Conservation (phyloP, 441 rosid genomes). For the Theobroma grandiflorum region DNA sequence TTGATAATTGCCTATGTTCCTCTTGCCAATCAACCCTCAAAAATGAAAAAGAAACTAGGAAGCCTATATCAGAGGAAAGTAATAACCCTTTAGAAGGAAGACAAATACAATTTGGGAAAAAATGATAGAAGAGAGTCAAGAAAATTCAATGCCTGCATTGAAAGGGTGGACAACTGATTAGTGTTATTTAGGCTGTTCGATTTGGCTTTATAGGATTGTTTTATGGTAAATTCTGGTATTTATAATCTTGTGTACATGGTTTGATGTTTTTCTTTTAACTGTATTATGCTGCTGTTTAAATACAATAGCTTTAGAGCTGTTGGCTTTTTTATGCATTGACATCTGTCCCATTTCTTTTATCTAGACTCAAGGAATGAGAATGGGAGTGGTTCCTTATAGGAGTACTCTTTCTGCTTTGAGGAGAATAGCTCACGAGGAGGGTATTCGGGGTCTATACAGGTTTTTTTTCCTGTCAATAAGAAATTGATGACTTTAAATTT, state of each 20-base stretch:
- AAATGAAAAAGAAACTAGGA: background rate
- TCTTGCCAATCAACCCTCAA: background rate
- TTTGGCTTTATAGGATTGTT: background rate
- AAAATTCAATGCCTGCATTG: background rate
- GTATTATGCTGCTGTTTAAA: background rate
- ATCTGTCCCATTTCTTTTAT: slow-evolving; percentile 24
- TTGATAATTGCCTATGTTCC: background rate
- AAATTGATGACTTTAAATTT: background rate
- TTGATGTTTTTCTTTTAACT: background rate
- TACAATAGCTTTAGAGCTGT: slow-evolving; percentile 20
- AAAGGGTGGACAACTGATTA: background rate
- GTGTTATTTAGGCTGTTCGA: background rate
- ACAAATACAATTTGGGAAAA: background rate
- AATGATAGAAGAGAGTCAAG: background rate
- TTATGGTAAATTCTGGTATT: background rate
- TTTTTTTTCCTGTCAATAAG: slow-evolving; percentile 25
- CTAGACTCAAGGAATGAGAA: slow-evolving; percentile 73
- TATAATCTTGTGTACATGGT: background rate
- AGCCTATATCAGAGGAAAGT: background rate
- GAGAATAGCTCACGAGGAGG: slow-evolving; percentile 68
- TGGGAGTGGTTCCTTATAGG: slow-evolving; percentile 57
- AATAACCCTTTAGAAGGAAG: background rate
- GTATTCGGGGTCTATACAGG: slow-evolving; percentile 76
- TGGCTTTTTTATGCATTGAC: slow-evolving; percentile 16
- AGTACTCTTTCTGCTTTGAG: slow-evolving; percentile 65